phyloP scores from a whole-genome alignment of 805 yeast species.

The Clavispora phyllophila region DNA sequence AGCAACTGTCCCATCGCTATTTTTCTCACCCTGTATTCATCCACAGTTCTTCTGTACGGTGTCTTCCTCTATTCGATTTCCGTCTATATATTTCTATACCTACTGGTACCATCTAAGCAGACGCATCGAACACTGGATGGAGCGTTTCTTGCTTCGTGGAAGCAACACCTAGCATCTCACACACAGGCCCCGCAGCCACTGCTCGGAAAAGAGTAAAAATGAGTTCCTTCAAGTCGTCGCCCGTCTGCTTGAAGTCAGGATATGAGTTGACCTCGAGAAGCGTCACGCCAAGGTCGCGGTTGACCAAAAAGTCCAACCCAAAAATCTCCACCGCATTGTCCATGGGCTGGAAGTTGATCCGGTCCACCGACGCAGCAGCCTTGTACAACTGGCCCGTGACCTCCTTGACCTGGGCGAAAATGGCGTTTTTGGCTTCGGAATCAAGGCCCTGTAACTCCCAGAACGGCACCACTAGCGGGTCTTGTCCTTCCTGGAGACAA shows the following conservation, averaged over 20 bases:
- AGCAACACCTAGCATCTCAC: slow-evolving; percentile 1
- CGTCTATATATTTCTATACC: too few species aligned
- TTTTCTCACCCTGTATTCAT: too few species aligned
- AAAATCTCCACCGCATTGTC: slow-evolving; percentile 78
- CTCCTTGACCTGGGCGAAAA: slow-evolving; percentile 53
- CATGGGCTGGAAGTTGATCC: slow-evolving; percentile 78
- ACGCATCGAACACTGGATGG: neutral
- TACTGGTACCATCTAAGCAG: too few species aligned
- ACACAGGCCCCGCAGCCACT: slow-evolving; percentile 44
- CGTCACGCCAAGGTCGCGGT: slow-evolving; percentile 46
- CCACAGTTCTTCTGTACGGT: too few species aligned
- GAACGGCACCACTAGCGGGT: slow-evolving; percentile 59
- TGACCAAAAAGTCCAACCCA: slow-evolving; percentile 85
- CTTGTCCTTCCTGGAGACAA: slow-evolving; percentile 65
- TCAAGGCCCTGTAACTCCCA: slow-evolving; percentile 44
- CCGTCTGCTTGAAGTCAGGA: slow-evolving; percentile 97
- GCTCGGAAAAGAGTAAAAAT: slow-evolving; percentile 64
- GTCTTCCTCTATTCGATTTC: too few species aligned
- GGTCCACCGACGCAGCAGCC: slow-evolving; percentile 79
- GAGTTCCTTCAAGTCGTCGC: slow-evolving; percentile 60
- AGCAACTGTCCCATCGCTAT: too few species aligned
- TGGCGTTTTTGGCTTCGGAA: slow-evolving; percentile 23
- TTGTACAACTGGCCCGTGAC: slow-evolving; percentile 66
- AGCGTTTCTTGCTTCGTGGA: neutral
- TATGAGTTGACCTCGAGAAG: slow-evolving; percentile 86